Evolutionary conservation across 148 eudicot species (phyloP), one percentile per base, ranked within the genome.

Genomic region (Euryodendron excelsum): DNA sequence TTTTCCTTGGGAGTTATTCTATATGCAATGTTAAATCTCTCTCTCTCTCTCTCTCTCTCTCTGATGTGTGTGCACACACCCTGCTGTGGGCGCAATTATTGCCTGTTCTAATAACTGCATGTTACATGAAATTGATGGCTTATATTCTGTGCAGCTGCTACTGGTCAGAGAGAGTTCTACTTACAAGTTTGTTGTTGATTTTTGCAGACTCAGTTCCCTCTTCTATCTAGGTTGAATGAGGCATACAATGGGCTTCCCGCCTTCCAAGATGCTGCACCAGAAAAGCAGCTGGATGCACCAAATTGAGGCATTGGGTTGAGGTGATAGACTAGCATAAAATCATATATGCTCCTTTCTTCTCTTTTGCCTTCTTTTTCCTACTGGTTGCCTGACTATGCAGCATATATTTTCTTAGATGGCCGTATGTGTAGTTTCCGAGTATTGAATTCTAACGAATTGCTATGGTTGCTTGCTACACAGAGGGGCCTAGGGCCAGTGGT

Each of bases 221-320:
- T 87, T 27, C 80, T 95, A 21, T 81, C 81, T 59, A 90, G 88
- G 88, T 48, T 95, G 53, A 64, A 85, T 75, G 89, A 91, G 41
- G 91, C 90, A 41, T 95, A 95, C 81, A 75, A 47, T 55, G 85
- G 85, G 67, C 63, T 84, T 17, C 92, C 94, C 27, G 94, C 91
- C 60, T 93, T 93, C 76, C 87, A 77, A 76, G 83, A 89, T 78
- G 94, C 97, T 53, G 73, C 76, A 80, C 96, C 98, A 36, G 90
- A 78, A 77, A 89, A 89, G 50, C 98, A 95, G 81, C 96, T 96
- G 12, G 96, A 93, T 84, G 79, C 44, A 37, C 73, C 34, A 30
- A n/a, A 73, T 34, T 39, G 45, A 80, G 74, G 64, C 53, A 23
- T 30, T 9, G 23, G 12, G 23, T 23, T 71, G 63, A 48, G 67